Evolutionary conservation across 768 basidiomycete species (phyloP), one percentile per base, ranked within the genome.

Genomic region (Saitozyma podzolica): DNA sequence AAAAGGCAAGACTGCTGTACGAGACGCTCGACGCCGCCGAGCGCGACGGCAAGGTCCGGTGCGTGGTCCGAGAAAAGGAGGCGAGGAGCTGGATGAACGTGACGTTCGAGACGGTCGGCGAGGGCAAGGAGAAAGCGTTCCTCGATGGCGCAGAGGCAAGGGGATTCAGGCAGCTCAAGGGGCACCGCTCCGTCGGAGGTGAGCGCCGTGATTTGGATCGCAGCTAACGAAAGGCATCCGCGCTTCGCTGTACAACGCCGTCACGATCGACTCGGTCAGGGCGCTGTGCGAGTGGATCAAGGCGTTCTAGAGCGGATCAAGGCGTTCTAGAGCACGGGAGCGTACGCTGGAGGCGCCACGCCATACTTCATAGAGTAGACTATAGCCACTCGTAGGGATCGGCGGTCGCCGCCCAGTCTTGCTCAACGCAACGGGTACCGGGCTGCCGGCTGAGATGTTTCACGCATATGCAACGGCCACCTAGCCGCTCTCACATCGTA

Each of bases 41-140:
- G 76, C 81, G 80, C 61, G 84, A 83, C 69, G 91, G 91, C 0
- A 81, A 91, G 59, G 86, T 91, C 69, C 84, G 80, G 68, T 77
- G 84, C 19, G 90, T 89, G 74, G 93, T 95, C 8, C 68, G 73
- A 17, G 83, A 85, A 72, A 83, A 84, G 61, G 88, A 86, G 6
- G 86, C 87, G 53, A 85, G 89, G 63, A 97, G 94, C 80, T 89
- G 90, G 87, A 98, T 98, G 95, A 99, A 99, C 77, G 84, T 91
- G 14, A 90, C 91, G 0, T 98, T 97, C 80, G 85, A 86, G 57
- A 82, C 94, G 11, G 66, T 86, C 11, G 76, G 73, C 0, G 89
- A 90, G n/a, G 88, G 84, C 0, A 84, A 83, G 17, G 82, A 96
- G 78, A 85, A 85, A 70, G 80, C 82, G 69, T 98, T 97, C 78